phyloP scores from a whole-genome alignment of 345 rosid genomes.

The Gossypium rotundifolium region DNA sequence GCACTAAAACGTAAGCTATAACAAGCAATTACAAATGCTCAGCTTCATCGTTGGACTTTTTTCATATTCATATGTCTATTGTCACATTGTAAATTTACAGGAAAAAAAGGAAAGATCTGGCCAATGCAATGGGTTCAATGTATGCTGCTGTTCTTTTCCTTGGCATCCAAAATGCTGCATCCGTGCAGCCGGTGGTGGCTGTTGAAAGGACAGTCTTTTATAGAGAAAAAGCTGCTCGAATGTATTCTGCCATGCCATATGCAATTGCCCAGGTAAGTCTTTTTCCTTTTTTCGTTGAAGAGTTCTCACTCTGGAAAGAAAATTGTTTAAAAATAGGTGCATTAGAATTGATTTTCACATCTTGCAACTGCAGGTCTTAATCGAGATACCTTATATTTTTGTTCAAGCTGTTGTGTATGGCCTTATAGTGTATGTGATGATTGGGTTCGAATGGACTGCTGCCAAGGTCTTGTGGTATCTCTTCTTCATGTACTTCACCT shows the following conservation, averaged over 20 bases:
- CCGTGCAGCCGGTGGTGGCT: slow-evolving; percentile 67
- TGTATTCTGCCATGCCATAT: slow-evolving; percentile 74
- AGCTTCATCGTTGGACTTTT: background rate
- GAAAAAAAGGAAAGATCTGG: slow-evolving; percentile 37
- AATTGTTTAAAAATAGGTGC: background rate
- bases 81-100: slow-evolving; percentile 19
- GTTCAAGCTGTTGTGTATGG: slow-evolving; percentile 42
- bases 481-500: slow-evolving; percentile 51
- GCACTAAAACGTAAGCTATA: slow-evolving; percentile 48
- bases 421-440: slow-evolving; percentile 51
- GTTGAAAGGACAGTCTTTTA: slow-evolving; percentile 73
- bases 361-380: slow-evolving; percentile 26
- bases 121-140: slow-evolving; percentile 78
- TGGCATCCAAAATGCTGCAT: slow-evolving; percentile 44
- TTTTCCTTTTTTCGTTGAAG: background rate
- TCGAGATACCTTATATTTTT: slow-evolving; percentile 57
- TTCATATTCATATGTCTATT: background rate
- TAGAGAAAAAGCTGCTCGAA: slow-evolving; percentile 75
- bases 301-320: background rate
- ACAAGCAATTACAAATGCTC: background rate
- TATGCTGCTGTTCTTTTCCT: slow-evolving; percentile 65
- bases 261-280: slow-evolving; percentile 49
- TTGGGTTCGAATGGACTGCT: slow-evolving; percentile 51
- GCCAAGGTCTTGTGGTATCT: slow-evolving; percentile 58
- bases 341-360: background rate